Percentiles rank a stretch among this genome's conserved stretches.
Conservation (phyloP, 495 filamentous ascomycete genomes). For the Cairneyella variabilis region DNA sequence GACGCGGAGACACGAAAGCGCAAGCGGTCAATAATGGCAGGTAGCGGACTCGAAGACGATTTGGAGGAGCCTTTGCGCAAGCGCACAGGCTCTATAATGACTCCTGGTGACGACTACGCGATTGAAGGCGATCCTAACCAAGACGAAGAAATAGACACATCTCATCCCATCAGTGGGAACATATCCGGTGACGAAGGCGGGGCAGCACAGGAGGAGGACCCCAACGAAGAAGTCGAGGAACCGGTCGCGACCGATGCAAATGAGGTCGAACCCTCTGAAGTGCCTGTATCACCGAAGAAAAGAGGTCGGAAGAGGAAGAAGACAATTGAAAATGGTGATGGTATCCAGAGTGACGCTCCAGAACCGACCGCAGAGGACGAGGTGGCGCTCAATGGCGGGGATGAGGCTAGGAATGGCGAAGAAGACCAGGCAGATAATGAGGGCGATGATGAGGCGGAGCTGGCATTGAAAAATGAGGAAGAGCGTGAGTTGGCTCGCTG, state of each 20-base stretch:
- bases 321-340: slow-evolving; percentile 19
- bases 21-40: slow-evolving; percentile 44
- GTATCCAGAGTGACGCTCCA: background rate
- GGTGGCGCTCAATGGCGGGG: slow-evolving; percentile 26
- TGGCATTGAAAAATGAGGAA: slow-evolving; percentile 60
- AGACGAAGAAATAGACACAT: slow-evolving; percentile 22
- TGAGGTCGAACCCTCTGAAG: slow-evolving; percentile 28
- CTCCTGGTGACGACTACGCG: slow-evolving; percentile 24
- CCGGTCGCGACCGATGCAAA: slow-evolving; percentile 33
- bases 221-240: slow-evolving; percentile 30
- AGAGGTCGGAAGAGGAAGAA: slow-evolving; percentile 28
- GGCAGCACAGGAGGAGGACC: slow-evolving; percentile 29
- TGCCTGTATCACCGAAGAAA: slow-evolving; percentile 21
- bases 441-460: slow-evolving; percentile 41
- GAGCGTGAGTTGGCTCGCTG: slow-evolving; percentile 61
- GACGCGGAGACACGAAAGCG: slow-evolving; percentile 47
- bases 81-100: slow-evolving; percentile 49
- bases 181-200: slow-evolving; percentile 28
- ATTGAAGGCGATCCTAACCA: slow-evolving; percentile 24
- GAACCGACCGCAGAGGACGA: slow-evolving; percentile 6
- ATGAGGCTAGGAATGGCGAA: slow-evolving; percentile 28
- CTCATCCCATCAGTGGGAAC: slow-evolving; percentile 25
- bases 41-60: slow-evolving; percentile 31
- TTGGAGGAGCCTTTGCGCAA: slow-evolving; percentile 51
- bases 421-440: slow-evolving; percentile 42